Evolutionary conservation across 2,329 filamentous ascomycete genomes (phyloP).

Genomic region (Venturia nashicola): DNA sequence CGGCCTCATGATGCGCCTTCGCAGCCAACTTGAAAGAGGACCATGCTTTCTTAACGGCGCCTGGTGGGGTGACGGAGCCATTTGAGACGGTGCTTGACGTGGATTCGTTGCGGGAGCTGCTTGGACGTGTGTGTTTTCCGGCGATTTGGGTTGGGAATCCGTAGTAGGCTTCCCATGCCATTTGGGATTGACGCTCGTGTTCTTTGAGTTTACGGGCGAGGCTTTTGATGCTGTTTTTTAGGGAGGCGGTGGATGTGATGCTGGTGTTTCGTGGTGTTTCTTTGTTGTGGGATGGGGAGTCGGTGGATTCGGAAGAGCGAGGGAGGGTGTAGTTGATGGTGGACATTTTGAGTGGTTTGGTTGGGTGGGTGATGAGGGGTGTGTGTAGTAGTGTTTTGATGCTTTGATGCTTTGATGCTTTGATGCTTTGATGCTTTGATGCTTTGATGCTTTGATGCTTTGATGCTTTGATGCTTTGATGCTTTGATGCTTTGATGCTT

Average conservation of each 20-base stretch:
- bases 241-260: not conserved
- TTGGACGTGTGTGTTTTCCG: not conserved
- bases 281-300: not conserved
- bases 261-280: not conserved
- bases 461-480: not conserved
- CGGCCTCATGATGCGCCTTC: constrained; percentile 17
- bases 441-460: not conserved
- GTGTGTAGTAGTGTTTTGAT: not conserved
- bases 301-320: not conserved
- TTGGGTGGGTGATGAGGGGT: not conserved
- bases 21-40: constrained; percentile 15
- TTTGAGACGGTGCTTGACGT: not conserved
- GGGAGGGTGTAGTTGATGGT: not conserved
- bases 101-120: not conserved
- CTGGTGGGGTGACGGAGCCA: not conserved
- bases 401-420: not conserved
- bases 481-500: not conserved
- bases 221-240: not conserved
- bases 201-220: not conserved
- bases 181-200: constrained; percentile 2
- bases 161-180: constrained; percentile 6
- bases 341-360: not conserved
- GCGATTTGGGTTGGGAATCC: not conserved
- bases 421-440: not conserved
- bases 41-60: constrained; percentile 13